These are phyloP conservation scores for Deinandra increscens DNA, from an alignment of 129 eudicot genomes.

Conservation along the genomic window DNA sequence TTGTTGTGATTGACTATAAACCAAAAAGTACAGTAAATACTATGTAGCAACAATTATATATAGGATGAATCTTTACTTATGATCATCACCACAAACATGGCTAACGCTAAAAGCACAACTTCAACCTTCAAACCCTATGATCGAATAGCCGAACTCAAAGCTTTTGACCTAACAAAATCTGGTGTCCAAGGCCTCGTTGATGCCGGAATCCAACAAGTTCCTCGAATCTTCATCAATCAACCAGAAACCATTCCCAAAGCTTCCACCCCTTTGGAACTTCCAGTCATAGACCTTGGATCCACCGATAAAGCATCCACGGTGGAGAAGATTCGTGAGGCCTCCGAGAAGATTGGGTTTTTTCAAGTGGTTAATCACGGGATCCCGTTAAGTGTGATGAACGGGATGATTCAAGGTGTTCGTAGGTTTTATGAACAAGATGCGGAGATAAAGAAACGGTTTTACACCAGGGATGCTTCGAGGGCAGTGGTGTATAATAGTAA, in stretches of 20 bases:
- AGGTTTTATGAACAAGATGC: slow-evolving; percentile 36
- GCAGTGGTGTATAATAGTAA: slow-evolving; percentile 45
- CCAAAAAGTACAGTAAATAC: no score
- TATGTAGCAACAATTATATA: no score
- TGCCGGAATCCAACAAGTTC: slow-evolving; percentile 43
- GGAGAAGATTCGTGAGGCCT: slow-evolving; percentile 30
- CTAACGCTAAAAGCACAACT: not conserved
- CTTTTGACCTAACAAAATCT: slow-evolving; percentile 46
- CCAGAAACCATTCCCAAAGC: slow-evolving; percentile 32
- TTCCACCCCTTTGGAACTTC: slow-evolving; percentile 30
- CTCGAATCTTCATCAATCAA: slow-evolving; percentile 45
- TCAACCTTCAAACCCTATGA: slow-evolving; percentile 10
- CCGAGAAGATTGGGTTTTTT: slow-evolving; percentile 48
- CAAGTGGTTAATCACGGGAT: slow-evolving; percentile 62
- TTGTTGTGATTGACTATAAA: no score
- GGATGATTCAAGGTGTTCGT: slow-evolving; percentile 33
- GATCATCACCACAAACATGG: slow-evolving; percentile 22
- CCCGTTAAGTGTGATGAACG: slow-evolving; percentile 39
- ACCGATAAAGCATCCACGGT: slow-evolving; percentile 20
- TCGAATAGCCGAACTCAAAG: slow-evolving; percentile 36
- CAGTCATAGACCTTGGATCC: slow-evolving; percentile 36
- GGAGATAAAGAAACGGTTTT: slow-evolving; percentile 30
- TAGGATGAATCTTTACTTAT: not conserved
- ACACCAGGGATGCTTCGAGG: slow-evolving; percentile 33
- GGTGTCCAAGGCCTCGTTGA: slow-evolving; percentile 61